Conservation (phyloP, 192 early-diverging fungal species). For the Pilobolus umbonatus region DNA sequence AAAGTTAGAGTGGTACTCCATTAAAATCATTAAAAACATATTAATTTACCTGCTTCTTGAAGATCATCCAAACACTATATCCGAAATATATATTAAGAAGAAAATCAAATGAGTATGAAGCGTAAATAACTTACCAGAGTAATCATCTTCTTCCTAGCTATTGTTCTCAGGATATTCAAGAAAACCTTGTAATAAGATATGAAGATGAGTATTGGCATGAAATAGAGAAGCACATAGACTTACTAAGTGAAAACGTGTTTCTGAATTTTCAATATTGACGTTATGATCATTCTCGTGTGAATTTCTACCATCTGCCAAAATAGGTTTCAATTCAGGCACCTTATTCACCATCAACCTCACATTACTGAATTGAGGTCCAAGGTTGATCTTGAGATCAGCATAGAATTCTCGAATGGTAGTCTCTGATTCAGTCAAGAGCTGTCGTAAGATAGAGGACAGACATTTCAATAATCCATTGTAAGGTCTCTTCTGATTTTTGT, state of each 20-base stretch:
- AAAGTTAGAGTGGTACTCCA: background rate
- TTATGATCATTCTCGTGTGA: slow-evolving; percentile 1
- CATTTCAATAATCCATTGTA: slow-evolving; percentile 23
- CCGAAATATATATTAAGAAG: background rate
- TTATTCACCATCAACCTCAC: slow-evolving; percentile 18
- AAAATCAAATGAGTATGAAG: background rate
- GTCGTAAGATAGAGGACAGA: slow-evolving; percentile 16
- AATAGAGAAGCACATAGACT: background rate
- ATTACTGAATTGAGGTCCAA: slow-evolving; percentile 26
- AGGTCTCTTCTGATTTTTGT: slow-evolving; percentile 19
- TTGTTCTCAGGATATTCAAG: slow-evolving; percentile 20
- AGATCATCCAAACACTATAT: slow-evolving; percentile 27
- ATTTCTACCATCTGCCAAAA: background rate
- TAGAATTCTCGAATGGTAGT: slow-evolving; percentile 16
- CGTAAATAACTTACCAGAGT: slow-evolving; percentile 15
- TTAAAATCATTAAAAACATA: background rate
- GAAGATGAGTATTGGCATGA: background rate
- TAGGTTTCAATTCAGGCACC: slow-evolving; percentile 26
- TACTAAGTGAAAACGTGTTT: slow-evolving; percentile 26
- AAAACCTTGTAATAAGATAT: slow-evolving; percentile 16
- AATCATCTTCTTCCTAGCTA: slow-evolving; percentile 21
- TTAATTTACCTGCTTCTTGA: slow-evolving; percentile 23
- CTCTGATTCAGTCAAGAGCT: slow-evolving; percentile 24
- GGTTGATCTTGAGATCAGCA: slow-evolving; percentile 11
- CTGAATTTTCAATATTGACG: slow-evolving; percentile 2